Conservation (phyloP, 2,329 filamentous ascomycete genomes). For the Lecanicillium sp. region DNA sequence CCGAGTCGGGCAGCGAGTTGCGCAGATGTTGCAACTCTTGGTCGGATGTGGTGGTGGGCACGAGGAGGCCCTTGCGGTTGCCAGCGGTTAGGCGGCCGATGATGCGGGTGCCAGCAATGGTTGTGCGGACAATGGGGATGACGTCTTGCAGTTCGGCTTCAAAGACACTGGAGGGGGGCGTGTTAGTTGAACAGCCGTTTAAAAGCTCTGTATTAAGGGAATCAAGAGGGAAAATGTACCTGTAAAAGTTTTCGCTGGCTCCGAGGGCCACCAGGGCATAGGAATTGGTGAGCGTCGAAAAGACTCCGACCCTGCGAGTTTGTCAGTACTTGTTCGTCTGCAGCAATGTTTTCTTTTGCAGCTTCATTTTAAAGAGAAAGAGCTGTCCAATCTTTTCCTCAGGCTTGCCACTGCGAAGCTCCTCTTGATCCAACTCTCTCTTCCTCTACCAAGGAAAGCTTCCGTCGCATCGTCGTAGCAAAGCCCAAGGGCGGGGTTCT, state of each 20-base stretch:
- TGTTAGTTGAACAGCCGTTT: too few relatives aligned
- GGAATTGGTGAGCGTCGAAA: constrained; percentile 92
- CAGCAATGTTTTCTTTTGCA: too few relatives aligned
- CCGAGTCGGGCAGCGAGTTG: constrained; percentile 83
- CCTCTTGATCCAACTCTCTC: too few relatives aligned
- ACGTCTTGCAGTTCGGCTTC: constrained; percentile 96
- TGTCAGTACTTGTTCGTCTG: too few relatives aligned
- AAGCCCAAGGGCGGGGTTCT: constrained; percentile 7
- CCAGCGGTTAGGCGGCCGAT: constrained; percentile 91
- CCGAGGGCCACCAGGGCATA: constrained; percentile 92
- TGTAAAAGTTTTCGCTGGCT: constrained; percentile 98
- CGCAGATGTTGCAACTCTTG: constrained; percentile 96
- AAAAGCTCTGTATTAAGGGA: too few relatives aligned
- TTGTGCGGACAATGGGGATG: constrained; percentile 92
- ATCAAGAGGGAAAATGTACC: too few relatives aligned
- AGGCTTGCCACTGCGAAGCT: too few relatives aligned
- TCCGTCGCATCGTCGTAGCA: too few relatives aligned
- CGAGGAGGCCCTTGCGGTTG: constrained; percentile 93
- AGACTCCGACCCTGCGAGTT: constrained; percentile 75
- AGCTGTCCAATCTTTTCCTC: too few relatives aligned
- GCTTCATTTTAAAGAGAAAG: too few relatives aligned
- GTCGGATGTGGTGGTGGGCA: constrained; percentile 92
- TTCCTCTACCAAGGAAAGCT: too few relatives aligned
- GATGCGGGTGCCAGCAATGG: constrained; percentile 93
- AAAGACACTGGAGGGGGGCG: constrained; percentile 60